phyloP scores from a whole-genome alignment of 768 basidiomycete species.

The Lactarius indigo region DNA sequence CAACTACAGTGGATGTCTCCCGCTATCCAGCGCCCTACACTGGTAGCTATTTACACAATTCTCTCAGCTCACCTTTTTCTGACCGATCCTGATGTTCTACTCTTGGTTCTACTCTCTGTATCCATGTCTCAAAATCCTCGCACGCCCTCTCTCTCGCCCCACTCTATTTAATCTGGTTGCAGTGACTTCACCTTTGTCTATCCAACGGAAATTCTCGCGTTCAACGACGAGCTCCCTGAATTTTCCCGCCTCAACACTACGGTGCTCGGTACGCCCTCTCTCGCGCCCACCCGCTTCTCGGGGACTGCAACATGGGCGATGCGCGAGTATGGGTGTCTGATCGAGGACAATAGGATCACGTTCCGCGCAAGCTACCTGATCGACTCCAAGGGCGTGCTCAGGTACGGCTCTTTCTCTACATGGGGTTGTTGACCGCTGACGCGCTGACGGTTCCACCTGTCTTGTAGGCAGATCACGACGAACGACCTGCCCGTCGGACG shows the following conservation, averaged over 20 bases:
- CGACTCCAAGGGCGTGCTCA: constrained; percentile 74
- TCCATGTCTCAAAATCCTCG: constrained; percentile 31
- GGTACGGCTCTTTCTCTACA: constrained; percentile 39
- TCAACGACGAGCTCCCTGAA: constrained; percentile 78
- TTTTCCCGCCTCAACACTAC: constrained; percentile 72
- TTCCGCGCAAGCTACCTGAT: constrained; percentile 86
- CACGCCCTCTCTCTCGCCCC: background rate
- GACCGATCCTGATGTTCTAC: constrained; percentile 78
- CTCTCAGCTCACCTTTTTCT: constrained; percentile 13
- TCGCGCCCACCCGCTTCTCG: constrained; percentile 52
- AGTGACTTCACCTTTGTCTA: constrained; percentile 90
- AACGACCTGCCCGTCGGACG: constrained; percentile 96
- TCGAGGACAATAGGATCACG: constrained; percentile 85
- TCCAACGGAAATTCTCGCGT: constrained; percentile 92
- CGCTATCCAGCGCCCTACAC: constrained; percentile 75
- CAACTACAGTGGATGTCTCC: constrained; percentile 39
- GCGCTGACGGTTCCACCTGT: background rate
- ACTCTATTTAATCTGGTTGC: background rate
- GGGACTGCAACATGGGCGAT: constrained; percentile 73
- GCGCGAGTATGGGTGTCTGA: constrained; percentile 81
- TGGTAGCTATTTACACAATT: constrained; percentile 49
- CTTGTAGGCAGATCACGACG: constrained; percentile 62
- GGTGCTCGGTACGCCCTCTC: constrained; percentile 59
- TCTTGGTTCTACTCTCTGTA: constrained; percentile 94
- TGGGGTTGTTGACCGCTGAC: background rate